phyloP scores from a whole-genome alignment of 352 stramenopile genomes.

The Globisporangium cystogenes region DNA sequence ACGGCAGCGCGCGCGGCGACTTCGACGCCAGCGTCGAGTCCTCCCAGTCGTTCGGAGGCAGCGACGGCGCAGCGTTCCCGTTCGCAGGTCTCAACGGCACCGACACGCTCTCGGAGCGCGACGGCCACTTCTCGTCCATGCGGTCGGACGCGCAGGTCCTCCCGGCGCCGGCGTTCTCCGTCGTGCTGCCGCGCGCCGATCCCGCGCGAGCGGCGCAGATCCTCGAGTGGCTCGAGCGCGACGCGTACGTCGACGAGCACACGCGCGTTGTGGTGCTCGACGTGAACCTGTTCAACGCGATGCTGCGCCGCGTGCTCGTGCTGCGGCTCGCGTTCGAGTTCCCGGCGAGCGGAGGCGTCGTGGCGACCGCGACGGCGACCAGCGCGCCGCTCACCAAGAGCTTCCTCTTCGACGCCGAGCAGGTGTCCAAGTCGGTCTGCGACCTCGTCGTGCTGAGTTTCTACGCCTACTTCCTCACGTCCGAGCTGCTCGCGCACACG shows the following conservation, averaged over 20 bases:
- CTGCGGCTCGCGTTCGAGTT: constrained; percentile 49
- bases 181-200: constrained; percentile 27
- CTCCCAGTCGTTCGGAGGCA: constrained; percentile 12
- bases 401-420: constrained; percentile 28
- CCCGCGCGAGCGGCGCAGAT: constrained; percentile 8
- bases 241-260: constrained; percentile 29
- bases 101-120: constrained; percentile 22
- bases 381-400: constrained; percentile 33
- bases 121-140: constrained; percentile 36
- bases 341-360: constrained; percentile 28
- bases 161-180: constrained; percentile 35
- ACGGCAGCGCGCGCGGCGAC: constrained; percentile 14
- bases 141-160: constrained; percentile 16
- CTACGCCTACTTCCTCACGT: constrained; percentile 39
- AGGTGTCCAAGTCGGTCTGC: constrained; percentile 21
- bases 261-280: constrained; percentile 42
- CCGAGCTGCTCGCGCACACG: constrained; percentile 29
- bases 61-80: constrained; percentile 11
- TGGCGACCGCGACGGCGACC: constrained; percentile 18
- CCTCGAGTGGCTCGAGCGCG: constrained; percentile 20
- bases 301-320: constrained; percentile 31
- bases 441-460: constrained; percentile 28
- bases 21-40: constrained; percentile 18
- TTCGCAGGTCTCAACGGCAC: constrained; percentile 35
- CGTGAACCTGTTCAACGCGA: constrained; percentile 40